These are phyloP conservation scores for Lactarius hengduanensis DNA, from an alignment of 768 basidiomycete genomes.

Conservation along the genomic window DNA sequence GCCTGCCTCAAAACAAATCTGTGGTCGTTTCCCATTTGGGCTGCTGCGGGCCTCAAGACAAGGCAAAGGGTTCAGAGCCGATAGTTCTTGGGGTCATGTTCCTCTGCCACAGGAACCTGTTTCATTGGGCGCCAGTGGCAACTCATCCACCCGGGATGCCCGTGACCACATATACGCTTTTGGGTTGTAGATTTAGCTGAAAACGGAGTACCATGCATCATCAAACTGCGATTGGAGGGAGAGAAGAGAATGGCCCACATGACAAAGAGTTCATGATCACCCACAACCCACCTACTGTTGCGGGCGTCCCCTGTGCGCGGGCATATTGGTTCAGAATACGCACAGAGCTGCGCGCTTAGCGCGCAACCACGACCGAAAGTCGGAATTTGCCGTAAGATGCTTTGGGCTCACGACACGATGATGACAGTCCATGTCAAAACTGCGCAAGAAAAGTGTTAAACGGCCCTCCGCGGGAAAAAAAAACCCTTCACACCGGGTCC, in stretches of 20 bases:
- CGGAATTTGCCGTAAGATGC: not conserved
- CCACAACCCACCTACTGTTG: too few relatives aligned
- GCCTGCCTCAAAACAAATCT: not conserved
- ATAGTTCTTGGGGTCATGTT: not conserved
- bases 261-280: not conserved
- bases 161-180: not conserved
- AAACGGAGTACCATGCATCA: not conserved
- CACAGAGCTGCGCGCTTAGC: not conserved
- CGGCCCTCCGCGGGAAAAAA: not conserved
- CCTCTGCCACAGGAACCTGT: not conserved
- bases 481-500: not conserved
- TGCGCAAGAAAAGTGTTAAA: not conserved
- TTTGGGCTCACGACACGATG: not conserved
- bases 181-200: not conserved
- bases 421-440: not conserved
- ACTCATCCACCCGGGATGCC: not conserved
- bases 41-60: not conserved
- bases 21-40: not conserved
- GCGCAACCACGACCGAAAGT: not conserved
- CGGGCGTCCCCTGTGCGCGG: not conserved
- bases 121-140: not conserved
- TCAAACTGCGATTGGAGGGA: not conserved
- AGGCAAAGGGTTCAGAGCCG: not conserved
- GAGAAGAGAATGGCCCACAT: not conserved
- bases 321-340: not conserved